Evolutionary conservation across 352 stramenopile genomes (phyloP).

Genomic region (Pythium phragmitis): DNA sequence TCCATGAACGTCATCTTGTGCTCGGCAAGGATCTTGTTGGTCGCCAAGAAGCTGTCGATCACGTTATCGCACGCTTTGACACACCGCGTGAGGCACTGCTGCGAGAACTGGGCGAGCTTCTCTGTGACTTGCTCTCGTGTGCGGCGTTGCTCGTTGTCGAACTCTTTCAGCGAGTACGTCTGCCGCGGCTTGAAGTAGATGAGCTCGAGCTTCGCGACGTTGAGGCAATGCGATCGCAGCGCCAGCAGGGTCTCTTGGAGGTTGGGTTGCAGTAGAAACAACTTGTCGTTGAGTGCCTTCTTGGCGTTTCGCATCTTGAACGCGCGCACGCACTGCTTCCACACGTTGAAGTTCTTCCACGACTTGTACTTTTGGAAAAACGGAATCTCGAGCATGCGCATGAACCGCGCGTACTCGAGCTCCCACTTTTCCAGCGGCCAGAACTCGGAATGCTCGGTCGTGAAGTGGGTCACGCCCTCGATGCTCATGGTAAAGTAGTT

Average conservation of each 20-base stretch:
- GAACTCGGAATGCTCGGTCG: conserved; percentile 85
- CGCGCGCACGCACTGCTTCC: conserved; percentile 86
- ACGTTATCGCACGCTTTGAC: conserved; percentile 90
- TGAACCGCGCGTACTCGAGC: conserved; percentile 90
- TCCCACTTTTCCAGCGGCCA: conserved; percentile 93
- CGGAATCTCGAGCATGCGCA: conserved; percentile 86
- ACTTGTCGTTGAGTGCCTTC: conserved; percentile 67
- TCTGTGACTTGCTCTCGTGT: conserved; percentile 53
- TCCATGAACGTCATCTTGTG: conserved; percentile 98
- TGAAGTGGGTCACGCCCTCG: conserved; percentile 92
- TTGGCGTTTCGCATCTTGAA: conserved; percentile 88
- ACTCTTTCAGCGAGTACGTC: conserved; percentile 83
- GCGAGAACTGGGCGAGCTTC: conserved; percentile 61
- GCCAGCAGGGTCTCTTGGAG: conserved; percentile 81
- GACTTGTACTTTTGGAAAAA: conserved; percentile 93
- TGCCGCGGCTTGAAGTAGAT: conserved; percentile 61
- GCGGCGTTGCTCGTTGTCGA: conserved; percentile 69
- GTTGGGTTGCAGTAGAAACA: conserved; percentile 89
- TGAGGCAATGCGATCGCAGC: conserved; percentile 73
- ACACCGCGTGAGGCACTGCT: conserved; percentile 77
- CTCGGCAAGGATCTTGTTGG: conserved; percentile 91
- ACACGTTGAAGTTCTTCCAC: conserved; percentile 95
- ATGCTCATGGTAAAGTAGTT: conserved; percentile 94
- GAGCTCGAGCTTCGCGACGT: conserved; percentile 64
- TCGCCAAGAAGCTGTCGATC: conserved; percentile 89